Conservation (phyloP, 306 rosid species). For the Mimosa pudica region DNA sequence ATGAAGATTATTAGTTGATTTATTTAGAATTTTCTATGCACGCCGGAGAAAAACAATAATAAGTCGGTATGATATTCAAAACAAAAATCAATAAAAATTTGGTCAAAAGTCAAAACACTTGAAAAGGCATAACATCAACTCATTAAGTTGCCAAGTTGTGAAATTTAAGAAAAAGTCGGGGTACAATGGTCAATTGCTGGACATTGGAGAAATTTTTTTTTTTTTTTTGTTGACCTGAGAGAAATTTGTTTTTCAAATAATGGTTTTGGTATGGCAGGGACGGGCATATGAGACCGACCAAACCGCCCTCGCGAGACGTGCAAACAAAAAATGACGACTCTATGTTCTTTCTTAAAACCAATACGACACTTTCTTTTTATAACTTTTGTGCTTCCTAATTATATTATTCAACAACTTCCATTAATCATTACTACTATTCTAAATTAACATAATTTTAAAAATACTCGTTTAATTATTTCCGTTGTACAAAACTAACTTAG, state of each 20-base stretch:
- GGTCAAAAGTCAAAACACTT: not conserved
- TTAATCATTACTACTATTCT: not conserved
- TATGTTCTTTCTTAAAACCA: conserved; percentile 34
- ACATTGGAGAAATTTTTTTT: too few relatives aligned
- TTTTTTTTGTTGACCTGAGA: too few relatives aligned
- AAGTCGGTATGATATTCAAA: not conserved
- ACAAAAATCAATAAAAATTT: not conserved
- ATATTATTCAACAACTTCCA: not conserved
- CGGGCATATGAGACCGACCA: conserved; percentile 77
- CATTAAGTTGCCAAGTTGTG: not conserved
- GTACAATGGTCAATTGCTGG: conserved; percentile 32
- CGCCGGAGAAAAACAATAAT: too few relatives aligned
- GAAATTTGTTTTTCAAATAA: not conserved
- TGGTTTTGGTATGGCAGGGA: conserved; percentile 52
- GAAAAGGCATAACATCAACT: not conserved
- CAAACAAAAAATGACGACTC: conserved; percentile 35
- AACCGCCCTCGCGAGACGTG: conserved; percentile 58
- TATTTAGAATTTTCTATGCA: too few relatives aligned
- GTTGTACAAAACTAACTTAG: too few relatives aligned
- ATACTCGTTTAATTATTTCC: too few relatives aligned
- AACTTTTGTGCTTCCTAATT: not conserved
- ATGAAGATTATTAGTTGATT: not conserved
- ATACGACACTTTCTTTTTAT: not conserved
- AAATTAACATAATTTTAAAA: too few relatives aligned
- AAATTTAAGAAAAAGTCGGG: conserved; percentile 29